Percentiles rank a stretch among this genome's conserved stretches.
Evolutionary conservation across 2,329 filamentous ascomycete genomes (phyloP).

Genomic region (Uncinocarpus reesii): DNA sequence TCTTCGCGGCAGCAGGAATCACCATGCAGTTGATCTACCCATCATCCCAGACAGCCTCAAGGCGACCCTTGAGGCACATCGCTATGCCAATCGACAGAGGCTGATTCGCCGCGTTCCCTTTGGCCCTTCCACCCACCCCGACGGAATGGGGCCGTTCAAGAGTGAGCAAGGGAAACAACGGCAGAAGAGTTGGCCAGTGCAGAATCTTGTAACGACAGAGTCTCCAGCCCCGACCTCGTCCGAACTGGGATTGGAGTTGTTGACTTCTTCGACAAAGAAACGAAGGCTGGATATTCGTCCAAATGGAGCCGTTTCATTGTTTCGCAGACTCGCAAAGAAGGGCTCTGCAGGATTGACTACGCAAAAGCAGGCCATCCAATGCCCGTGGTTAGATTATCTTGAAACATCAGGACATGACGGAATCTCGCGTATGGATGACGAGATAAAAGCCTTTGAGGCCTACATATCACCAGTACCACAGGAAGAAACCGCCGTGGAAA

Average conservation of each 20-base stretch:
- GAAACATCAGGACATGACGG: conserved; percentile 17
- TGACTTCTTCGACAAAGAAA: conserved; percentile 5
- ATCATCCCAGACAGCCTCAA: conserved; percentile 24
- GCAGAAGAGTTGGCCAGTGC: not conserved
- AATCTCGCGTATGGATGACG: conserved; percentile 30
- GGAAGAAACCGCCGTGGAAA: conserved; percentile 31
- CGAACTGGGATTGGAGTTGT: not conserved
- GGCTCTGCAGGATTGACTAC: not conserved
- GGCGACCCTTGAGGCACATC: conserved; percentile 29
- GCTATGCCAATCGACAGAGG: conserved; percentile 23
- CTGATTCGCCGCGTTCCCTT: conserved; percentile 1
- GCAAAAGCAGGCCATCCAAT: conserved; percentile 14
- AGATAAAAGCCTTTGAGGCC: conserved; percentile 38
- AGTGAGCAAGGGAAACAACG: not conserved
- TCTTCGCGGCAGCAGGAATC: conserved; percentile 15
- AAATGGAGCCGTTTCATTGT: conserved; percentile 1
- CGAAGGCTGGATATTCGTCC: not conserved
- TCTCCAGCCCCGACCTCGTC: not conserved
- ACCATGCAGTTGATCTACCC: conserved; percentile 8
- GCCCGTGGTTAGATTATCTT: conserved; percentile 29
- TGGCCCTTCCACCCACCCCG: not conserved
- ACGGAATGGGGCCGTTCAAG: not conserved
- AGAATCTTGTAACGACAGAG: not conserved
- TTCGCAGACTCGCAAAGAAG: conserved; percentile 10
- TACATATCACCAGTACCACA: conserved; percentile 36